Evolutionary conservation across 208 protist species (phyloP).

Genomic region (Angomonas ambiguus): DNA sequence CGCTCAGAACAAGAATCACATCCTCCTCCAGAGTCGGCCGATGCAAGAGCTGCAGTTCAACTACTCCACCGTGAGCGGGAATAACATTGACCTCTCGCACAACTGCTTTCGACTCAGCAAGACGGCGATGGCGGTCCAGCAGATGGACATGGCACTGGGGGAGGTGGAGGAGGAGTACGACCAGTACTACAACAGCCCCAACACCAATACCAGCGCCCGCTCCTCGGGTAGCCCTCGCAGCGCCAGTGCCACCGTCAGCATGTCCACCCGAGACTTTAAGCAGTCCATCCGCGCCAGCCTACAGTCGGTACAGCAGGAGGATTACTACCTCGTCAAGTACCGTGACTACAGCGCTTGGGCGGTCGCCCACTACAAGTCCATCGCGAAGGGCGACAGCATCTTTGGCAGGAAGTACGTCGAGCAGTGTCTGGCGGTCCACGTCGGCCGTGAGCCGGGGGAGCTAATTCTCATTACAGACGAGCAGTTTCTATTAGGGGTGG

Average conservation of each 20-base stretch:
- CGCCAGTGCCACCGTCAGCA: slow-evolving; percentile 16
- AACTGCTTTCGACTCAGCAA: slow-evolving; percentile 74
- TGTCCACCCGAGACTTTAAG: slow-evolving; percentile 49
- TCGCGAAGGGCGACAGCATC: slow-evolving; percentile 55
- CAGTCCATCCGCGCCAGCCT: slow-evolving; percentile 47
- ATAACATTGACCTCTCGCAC: slow-evolving; percentile 78
- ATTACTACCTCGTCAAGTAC: slow-evolving; percentile 83
- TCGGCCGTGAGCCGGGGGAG: slow-evolving; percentile 69
- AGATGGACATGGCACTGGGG: slow-evolving; percentile 56
- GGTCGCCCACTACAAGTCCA: slow-evolving; percentile 35
- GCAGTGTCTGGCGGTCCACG: slow-evolving; percentile 81
- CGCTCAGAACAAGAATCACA: slow-evolving; percentile 35
- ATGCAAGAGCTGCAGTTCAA: slow-evolving; percentile 69
- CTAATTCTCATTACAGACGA: slow-evolving; percentile 74
- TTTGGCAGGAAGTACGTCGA: slow-evolving; percentile 74
- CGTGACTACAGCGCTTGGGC: slow-evolving; percentile 81
- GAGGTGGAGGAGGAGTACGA: slow-evolving; percentile 23
- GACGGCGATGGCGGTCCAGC: slow-evolving; percentile 60
- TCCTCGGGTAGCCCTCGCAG: neutral
- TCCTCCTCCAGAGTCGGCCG: slow-evolving; percentile 67
- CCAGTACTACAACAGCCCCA: slow-evolving; percentile 9
- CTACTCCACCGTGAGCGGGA: slow-evolving; percentile 62
- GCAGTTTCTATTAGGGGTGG: slow-evolving; percentile 72
- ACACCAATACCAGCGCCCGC: neutral
- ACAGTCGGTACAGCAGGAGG: slow-evolving; percentile 66